Base-by-base conservation (phyloP, 768 basidiomycete genomes). In the Lentinula aciculospora region DNA sequence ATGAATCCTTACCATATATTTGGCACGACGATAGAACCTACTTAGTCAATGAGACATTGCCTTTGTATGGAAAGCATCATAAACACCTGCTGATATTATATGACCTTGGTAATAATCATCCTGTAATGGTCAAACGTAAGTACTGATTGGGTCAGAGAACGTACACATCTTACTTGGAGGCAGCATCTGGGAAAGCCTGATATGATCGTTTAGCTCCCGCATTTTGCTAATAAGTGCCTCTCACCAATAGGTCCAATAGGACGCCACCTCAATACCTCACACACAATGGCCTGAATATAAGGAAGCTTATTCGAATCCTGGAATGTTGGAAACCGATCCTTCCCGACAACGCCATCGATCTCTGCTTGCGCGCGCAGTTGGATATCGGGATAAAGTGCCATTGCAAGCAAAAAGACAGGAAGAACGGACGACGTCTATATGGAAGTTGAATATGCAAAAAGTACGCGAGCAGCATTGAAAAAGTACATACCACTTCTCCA, bases 311-410 rank as follows among this genome's bases (percentile, higher is more conserved):
- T 53, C 12, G 50, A 36, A 45, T 72, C 70, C 19, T 56, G 53
- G 13, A 70, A 53, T 4, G 57, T 64, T 2, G 72, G 72, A 23
- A 68, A 56, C 4, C 70, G 59, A n/a, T 63, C 61, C 3, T 57
- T 34, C 21, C 70, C 70, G 13, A 71, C 59, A n/a, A 71, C 61
- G 3, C 21, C 17, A 50, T 72, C 72, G 17, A 73, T 39, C 56
- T 73, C 69, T 25, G 44, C 61, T 40, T 71, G 71, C 6, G 68
- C 70, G 10, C 54, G 49, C 13, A 44, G 40, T 56, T 67, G 65
- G 8, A 69, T 56, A 15, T 67, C 61, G 9, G 70, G 70, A 60
- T 70, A 58, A 17, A 62, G 47, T 4, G 62, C 58, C 61, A 72
- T 69, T 5, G 66, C 67, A 8, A 66, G 57, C 15, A 69, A 53